phyloP scores from a whole-genome alignment of 1,139 yeast species.

The Lizanozyma gosingica region DNA sequence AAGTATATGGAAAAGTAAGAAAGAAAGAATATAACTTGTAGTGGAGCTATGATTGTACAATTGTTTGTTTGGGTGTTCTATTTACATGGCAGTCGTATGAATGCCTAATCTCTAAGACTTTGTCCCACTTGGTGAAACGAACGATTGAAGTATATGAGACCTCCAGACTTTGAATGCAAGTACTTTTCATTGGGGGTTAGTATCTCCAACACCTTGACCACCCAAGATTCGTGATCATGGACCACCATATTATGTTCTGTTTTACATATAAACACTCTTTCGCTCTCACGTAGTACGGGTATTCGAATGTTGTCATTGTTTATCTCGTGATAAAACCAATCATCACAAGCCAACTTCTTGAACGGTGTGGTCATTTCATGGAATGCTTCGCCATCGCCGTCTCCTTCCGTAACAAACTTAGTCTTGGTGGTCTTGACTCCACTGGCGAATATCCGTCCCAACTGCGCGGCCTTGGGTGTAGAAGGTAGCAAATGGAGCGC shows the following conservation, averaged over 20 bases:
- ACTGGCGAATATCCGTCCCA: conserved; percentile 34
- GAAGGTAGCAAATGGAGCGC: conserved; percentile 39
- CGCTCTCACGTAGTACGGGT: conserved; percentile 31
- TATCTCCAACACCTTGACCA: conserved; percentile 29
- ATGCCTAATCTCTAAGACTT: conserved; percentile 9
- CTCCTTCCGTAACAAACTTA: conserved; percentile 10
- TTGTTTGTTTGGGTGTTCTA: no score
- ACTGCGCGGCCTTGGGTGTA: conserved; percentile 18
- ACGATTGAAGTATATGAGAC: conserved; percentile 33
- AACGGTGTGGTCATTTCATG: conserved; percentile 43
- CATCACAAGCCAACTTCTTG: conserved; percentile 12
- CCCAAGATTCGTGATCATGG: conserved; percentile 39
- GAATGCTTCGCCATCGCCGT: conserved; percentile 29
- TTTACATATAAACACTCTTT: conserved; percentile 28
- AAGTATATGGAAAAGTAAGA: no score
- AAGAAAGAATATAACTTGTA: no score
- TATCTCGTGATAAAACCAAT: conserved; percentile 15
- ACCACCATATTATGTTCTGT: conserved; percentile 19
- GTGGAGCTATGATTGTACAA: no score
- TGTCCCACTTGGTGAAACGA: conserved; percentile 31
- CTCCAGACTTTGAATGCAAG: conserved; percentile 20
- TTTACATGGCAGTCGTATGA: no score
- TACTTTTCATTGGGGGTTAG: conserved; percentile 11
- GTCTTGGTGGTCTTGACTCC: conserved; percentile 21
- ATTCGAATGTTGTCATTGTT: conserved; percentile 12